Evolutionary conservation across 2,329 filamentous ascomycete genomes (phyloP), one percentile per base, ranked within the genome.

Genomic region (Colletotrichum gloeosporioides): DNA sequence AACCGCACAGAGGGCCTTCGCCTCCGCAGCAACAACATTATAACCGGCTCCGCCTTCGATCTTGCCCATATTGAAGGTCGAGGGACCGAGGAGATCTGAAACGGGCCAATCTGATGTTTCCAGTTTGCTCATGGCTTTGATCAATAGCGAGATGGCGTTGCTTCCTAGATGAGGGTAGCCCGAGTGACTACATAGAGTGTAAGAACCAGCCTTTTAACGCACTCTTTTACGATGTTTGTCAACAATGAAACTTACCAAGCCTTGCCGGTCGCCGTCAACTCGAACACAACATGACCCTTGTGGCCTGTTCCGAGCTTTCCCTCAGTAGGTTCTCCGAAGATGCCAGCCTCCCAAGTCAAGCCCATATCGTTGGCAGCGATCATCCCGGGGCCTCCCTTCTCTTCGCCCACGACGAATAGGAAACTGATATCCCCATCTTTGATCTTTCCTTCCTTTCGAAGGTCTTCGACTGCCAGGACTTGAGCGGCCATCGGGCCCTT

Each of bases 301-400:
- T 95, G 94, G 10, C 94, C 94, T 16, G 90, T 87, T 0, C 92
- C 93, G 7, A 95, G 89, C 80, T 93, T 94, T 53, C 90, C 87
- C 78, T 95, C 93, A 0, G 94, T 95, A 1, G 94, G 94, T 80
- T 95, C 94, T 16, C 93, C 94, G 81, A 95, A 95, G 78, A 93
- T 92, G 75, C 93, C 88, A 8, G 92, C 89, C 64, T 93, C 89
- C 87, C 92, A 93, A 22, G 72, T 81, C 79, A 89, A 77, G 68
- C 86, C 82, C 57, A 91, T 82, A 7, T 86, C 82, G 80, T 92
- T 87, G 3, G 84, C 86, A 27, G 81, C 82, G 36, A 77, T 64
- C 94, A 95, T 95, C 8, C 94, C 94, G 63, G 91, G 89, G 5
- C 94, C 94, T 53, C 89, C 89, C 16, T 87, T 88, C 81, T 95